Base-by-base conservation (phyloP, 2,329 filamentous ascomycete genomes). In the Davidsoniella australis region DNA sequence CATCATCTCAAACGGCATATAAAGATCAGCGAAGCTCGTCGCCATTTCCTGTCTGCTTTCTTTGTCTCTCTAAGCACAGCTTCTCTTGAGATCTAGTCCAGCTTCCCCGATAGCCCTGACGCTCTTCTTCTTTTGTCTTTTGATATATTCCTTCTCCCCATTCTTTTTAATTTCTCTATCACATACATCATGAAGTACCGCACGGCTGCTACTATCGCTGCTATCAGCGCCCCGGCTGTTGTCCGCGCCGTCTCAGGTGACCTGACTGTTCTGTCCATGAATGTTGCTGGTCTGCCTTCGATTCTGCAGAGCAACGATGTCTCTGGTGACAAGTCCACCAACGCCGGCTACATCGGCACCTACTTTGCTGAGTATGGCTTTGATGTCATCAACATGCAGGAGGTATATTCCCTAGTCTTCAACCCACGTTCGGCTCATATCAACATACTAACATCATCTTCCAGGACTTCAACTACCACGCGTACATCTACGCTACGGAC, bases 391-490 rank as follows among this genome's bases (percentile, higher is more conserved):
- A 69, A 83, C 55, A 64, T 79, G 12, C 79, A 83, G 59, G 79
- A 82, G 65, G 70, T 70, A 54, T 14, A 10, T 23, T 18, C 4
- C 5, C 4, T 16, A 26, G 12, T 9, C 16, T 41, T n/a, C 16
- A 10, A 10, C 16, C 10, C 12, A 29, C 16, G 14, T 41, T 4
- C 24, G 6, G 8, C 9, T 26, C 24, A n/a, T 14, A 12, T 9
- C 17, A 42, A 42, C 18, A n/a, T 20, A 44, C 47, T 52, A 41
- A 52, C 47, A 24, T 16, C 5, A 6, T 10, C 36, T 9, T 33
- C 5, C 16, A 55, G 66, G 76, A 82, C 59, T 82, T 82, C 66
- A 80, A 80, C 62, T 82, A 75, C 61, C 77, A 83, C 56, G 71
- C 74, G 7, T 67, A 69, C 50, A 69, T 83, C 55, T 82, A 82